Base-by-base conservation (phyloP, 345 rosid genomes). In the Populus simonii region DNA sequence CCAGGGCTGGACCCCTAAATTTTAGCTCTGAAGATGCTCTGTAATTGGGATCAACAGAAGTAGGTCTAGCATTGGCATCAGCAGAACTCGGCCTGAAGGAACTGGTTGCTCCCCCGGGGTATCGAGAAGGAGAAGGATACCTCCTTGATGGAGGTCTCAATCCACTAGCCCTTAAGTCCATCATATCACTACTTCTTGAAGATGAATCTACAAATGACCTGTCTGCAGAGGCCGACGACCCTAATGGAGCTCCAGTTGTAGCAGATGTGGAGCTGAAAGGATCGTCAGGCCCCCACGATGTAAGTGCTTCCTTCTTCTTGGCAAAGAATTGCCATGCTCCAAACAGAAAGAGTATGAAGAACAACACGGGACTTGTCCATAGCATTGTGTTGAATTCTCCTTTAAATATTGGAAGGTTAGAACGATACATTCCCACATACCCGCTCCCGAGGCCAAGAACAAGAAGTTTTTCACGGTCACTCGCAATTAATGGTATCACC, bases 261-360 rank as follows among this genome's bases (percentile, higher is more conserved):
- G 90, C 86, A 6, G 91, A 66, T 35, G 88, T 49, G 23, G 97
- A 88, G 74, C 78, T 70, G 74, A 95, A 95, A 45, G 97, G 95
- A 73, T 95, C 99, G 38, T 92, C 94, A 0, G 96, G 90, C 78
- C 99, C 99, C 98, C 98, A 96, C 10, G 97, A 92, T 1, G 97
- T 93, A 61, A 96, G 89, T 10, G 90, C 92, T 79, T 93, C 99
- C 85, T 96, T 93, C 91, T 96, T 96, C 93, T 93, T 93, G 4
- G 98, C 93, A 65, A 96, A 96, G 73, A 96, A 93, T 72, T 92
- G 93, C 99, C 99, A 96, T 4, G 97, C 93, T 18, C 83, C 94
- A 25, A 93, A 93, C 65, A 96, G 76, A 83, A 96, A 91, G 70
- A 93, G 83, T 70, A 96, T 68, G 81, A 96, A 96, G 79, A 96